A percentile compares a stretch with the other conserved stretches of the same genome.
phyloP scores from a whole-genome alignment of 2,329 filamentous ascomycete genomes.

The Phialocephala sp. region DNA sequence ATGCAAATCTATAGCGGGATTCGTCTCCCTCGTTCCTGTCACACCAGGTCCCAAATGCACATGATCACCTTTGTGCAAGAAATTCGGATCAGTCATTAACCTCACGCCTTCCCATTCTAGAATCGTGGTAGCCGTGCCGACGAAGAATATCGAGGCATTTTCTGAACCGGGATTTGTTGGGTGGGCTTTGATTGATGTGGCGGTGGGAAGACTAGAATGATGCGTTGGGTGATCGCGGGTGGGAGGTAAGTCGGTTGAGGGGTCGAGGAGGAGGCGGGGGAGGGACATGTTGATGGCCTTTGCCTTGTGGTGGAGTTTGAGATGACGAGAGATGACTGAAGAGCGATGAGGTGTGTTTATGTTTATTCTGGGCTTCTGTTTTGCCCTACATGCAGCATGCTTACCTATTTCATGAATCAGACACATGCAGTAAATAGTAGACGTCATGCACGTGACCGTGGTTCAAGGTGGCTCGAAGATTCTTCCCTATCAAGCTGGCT shows the following conservation, averaged over 20 bases:
- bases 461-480: too few species aligned
- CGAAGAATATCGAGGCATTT: conserved; percentile 56
- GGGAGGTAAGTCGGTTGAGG: background rate
- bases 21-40: conserved; percentile 56
- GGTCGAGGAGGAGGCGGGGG: conserved; percentile 7
- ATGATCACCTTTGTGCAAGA: conserved; percentile 69
- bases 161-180: conserved; percentile 36
- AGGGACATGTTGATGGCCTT: background rate
- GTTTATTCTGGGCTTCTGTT: background rate
- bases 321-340: background rate
- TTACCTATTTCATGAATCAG: too few species aligned
- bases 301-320: background rate
- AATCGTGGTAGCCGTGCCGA: conserved; percentile 62
- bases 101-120: conserved; percentile 59
- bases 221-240: conserved; percentile 8
- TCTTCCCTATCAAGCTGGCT: too few species aligned
- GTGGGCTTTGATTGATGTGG: conserved; percentile 6
- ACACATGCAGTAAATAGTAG: background rate
- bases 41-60: conserved; percentile 71
- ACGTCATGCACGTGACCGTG: background rate
- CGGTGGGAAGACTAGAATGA: background rate
- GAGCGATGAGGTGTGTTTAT: background rate
- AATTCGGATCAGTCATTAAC: conserved; percentile 66
- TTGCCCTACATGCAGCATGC: background rate
- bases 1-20: conserved; percentile 65